Evolutionary conservation across 805 yeast species (phyloP).

Genomic region (Ogataea henricii): DNA sequence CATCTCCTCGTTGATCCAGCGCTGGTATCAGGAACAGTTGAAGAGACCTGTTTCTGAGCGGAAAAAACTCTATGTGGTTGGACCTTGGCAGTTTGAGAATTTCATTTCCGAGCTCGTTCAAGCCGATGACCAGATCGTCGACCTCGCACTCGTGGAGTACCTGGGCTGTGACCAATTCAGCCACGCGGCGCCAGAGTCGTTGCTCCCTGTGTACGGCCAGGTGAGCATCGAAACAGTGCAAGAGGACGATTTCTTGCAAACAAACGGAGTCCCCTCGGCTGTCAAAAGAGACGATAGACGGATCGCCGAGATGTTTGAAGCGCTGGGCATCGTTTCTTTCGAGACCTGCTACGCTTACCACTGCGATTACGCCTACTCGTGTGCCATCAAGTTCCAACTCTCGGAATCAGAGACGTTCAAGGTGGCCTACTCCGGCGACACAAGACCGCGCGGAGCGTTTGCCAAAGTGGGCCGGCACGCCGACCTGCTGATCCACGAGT

Average conservation of each 20-base stretch:
- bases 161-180: conserved; percentile 37
- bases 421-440: conserved; percentile 91
- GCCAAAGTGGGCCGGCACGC: conserved; percentile 60
- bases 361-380: conserved; percentile 79
- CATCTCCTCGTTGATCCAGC: conserved; percentile 61
- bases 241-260: conserved; percentile 23
- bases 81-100: conserved; percentile 72
- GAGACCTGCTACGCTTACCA: conserved; percentile 78
- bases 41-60: conserved; percentile 36
- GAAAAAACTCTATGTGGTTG: conserved; percentile 54
- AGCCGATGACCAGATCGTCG: conserved; percentile 23
- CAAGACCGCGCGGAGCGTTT: conserved; percentile 76
- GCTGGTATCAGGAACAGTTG: conserved; percentile 56
- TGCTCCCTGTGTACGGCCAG: conserved; percentile 22
- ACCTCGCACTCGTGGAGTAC: conserved; percentile 21
- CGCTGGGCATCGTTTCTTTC: conserved; percentile 46
- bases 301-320: conserved; percentile 37
- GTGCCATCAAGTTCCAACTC: conserved; percentile 50
- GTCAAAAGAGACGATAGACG: conserved; percentile 2
- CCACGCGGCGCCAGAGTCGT: conserved; percentile 8
- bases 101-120: conserved; percentile 68
- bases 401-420: conserved; percentile 45
- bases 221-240: conserved; percentile 30
- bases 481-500: conserved; percentile 87
- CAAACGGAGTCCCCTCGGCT: neutral